Evolutionary conservation across 257 asterid genomes (phyloP).

Genomic region (Fraxinus cuspidata): DNA sequence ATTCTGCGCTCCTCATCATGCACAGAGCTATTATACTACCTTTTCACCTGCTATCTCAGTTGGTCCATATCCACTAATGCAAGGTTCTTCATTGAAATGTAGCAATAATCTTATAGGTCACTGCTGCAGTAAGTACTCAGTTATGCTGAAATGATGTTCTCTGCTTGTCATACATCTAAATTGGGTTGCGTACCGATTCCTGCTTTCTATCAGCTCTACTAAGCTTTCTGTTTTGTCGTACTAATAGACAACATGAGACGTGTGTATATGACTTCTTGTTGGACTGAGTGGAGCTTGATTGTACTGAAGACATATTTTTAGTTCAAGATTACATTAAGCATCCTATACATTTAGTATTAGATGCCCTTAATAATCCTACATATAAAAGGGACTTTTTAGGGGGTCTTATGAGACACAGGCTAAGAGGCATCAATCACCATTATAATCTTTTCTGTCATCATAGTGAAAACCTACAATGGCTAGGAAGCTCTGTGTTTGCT

Average conservation of each 20-base stretch:
- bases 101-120: background rate
- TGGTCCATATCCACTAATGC: background rate
- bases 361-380: background rate
- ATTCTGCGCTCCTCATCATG: too few relatives aligned
- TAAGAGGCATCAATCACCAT: background rate
- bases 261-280: background rate
- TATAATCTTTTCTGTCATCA: background rate
- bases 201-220: background rate
- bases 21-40: too few relatives aligned
- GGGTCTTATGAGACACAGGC: background rate
- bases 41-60: background rate
- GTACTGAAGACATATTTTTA: background rate
- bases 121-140: background rate
- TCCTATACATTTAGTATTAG: background rate
- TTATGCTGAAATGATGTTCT: too few relatives aligned
- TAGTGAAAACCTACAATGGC: background rate
- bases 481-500: background rate
- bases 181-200: background rate
- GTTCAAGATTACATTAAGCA: background rate
- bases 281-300: background rate
- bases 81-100: background rate
- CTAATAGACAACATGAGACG: background rate
- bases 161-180: background rate
- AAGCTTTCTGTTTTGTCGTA: background rate
- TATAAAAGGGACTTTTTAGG: background rate